Percentiles rank a stretch among this genome's conserved stretches.
phyloP scores from a whole-genome alignment of 78 protist species.

The Dictyostelium discoideum region dicty_2.7 NC_007090.3:4735001-4735500 shows the following conservation, averaged over 20 bases:
- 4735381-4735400: conserved; percentile 87
- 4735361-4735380: conserved; percentile 86
- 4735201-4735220: conserved; percentile 90
- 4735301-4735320: conserved; percentile 78
- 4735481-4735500: not conserved
- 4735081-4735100: conserved; percentile 84
- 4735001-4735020: conserved; percentile 83
- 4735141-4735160: conserved; percentile 72
- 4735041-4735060: conserved; percentile 76
- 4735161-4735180: conserved; percentile 78
- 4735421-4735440: not conserved
- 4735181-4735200: conserved; percentile 80
- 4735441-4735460: no score
- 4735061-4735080: conserved; percentile 63
- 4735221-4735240: conserved; percentile 86
- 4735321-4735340: conserved; percentile 81
- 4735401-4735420: conserved; percentile 68
- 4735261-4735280: conserved; percentile 91
- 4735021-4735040: conserved; percentile 84
- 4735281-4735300: conserved; percentile 89
- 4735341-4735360: conserved; percentile 82
- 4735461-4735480: not conserved
- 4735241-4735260: conserved; percentile 82
- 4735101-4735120: conserved; percentile 87
- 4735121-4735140: conserved; percentile 84